Evolutionary conservation across 345 rosid species (phyloP).

Genomic region (Corymbia maculata): DNA sequence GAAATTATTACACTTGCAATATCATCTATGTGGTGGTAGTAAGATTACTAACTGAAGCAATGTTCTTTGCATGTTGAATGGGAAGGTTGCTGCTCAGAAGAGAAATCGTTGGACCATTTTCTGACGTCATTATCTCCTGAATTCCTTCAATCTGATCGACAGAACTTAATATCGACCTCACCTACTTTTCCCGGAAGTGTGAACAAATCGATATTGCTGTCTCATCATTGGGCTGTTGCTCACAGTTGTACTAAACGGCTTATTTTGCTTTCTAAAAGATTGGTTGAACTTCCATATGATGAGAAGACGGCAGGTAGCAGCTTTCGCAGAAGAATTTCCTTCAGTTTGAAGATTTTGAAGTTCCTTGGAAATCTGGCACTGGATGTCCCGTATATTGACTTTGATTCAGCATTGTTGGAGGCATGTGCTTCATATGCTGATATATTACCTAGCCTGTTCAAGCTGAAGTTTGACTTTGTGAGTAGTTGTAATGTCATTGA

Average conservation of each 20-base stretch:
- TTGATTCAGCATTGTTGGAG: constrained; percentile 48
- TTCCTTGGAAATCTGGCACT: constrained; percentile 57
- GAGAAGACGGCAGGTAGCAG: constrained; percentile 47
- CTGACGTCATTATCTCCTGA: constrained; percentile 64
- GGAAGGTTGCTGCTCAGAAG: constrained; percentile 67
- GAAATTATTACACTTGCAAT: neutral
- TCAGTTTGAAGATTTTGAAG: constrained; percentile 70
- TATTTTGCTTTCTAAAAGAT: constrained; percentile 44
- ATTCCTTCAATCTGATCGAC: constrained; percentile 46
- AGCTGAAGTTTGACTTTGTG: constrained; percentile 48
- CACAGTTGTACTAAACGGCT: constrained; percentile 58
- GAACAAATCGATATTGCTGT: constrained; percentile 46
- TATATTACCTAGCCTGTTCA: constrained; percentile 47
- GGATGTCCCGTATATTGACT: constrained; percentile 52
- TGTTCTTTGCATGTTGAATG: constrained; percentile 3
- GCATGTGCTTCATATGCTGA: constrained; percentile 64
- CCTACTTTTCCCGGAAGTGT: constrained; percentile 32
- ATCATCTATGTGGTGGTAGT: neutral
- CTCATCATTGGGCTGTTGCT: constrained; percentile 78
- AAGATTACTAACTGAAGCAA: neutral
- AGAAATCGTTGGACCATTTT: constrained; percentile 62
- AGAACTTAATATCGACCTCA: constrained; percentile 24
- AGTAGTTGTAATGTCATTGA: constrained; percentile 45
- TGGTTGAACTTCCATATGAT: constrained; percentile 51
- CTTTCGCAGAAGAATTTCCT: constrained; percentile 42